Conservation (phyloP, 2,329 filamentous ascomycete genomes). For the Tolypocladium paradoxum region DNA sequence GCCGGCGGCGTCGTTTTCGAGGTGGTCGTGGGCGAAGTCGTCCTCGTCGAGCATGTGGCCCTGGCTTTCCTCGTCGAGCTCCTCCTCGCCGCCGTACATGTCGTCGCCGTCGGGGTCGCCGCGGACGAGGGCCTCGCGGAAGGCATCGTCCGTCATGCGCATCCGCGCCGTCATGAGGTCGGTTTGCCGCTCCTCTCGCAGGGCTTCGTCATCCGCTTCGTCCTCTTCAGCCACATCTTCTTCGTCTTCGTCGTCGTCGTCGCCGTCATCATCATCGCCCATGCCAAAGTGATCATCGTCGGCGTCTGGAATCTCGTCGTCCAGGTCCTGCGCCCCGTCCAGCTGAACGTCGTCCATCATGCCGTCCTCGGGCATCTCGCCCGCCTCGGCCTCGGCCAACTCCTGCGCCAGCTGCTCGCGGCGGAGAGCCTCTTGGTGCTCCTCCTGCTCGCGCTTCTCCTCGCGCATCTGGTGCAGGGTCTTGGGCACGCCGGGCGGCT, state of each 20-base stretch:
- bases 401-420: conserved; percentile 64
- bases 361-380: conserved; percentile 26
- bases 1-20: conserved; percentile 16
- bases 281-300: conserved; percentile 41
- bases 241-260: conserved; percentile 29
- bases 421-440: conserved; percentile 65
- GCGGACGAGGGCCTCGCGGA: conserved; percentile 45
- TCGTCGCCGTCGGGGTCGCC: conserved; percentile 36
- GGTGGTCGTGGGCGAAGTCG: conserved; percentile 33
- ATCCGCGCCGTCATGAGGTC: conserved; percentile 39
- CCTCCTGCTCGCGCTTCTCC: conserved; percentile 78
- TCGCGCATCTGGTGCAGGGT: conserved; percentile 84
- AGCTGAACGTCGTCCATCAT: conserved; percentile 47
- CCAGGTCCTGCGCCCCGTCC: conserved; percentile 49
- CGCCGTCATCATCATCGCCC: conserved; percentile 30
- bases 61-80: conserved; percentile 42
- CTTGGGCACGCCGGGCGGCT: conserved; percentile 78
- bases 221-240: conserved; percentile 30
- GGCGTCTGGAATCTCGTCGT: conserved; percentile 64
- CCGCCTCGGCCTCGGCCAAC: conserved; percentile 54
- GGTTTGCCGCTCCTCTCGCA: conserved; percentile 34
- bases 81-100: conserved; percentile 43
- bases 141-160: conserved; percentile 49
- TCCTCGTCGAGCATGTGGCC: conserved; percentile 55
- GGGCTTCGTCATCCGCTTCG: conserved; percentile 26